Evolutionary conservation across 208 protist genomes (phyloP).

Genomic region (Crithidia brevicula): DNA sequence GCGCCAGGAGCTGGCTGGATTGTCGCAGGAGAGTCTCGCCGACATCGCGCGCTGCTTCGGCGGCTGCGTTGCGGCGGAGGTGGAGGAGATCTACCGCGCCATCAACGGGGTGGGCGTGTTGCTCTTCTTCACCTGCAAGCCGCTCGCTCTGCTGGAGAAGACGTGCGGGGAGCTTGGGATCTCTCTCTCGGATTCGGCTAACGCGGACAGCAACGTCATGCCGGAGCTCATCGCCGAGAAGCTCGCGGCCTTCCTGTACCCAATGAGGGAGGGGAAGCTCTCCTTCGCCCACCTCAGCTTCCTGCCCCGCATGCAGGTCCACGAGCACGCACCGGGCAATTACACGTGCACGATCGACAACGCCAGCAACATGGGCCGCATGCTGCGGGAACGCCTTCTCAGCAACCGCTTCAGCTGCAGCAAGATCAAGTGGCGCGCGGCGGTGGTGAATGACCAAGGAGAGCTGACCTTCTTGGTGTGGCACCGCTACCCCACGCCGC

Average conservation of each 20-base stretch:
- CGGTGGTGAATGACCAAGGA: constrained; percentile 44
- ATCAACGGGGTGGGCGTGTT: constrained; percentile 58
- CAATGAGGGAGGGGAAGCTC: constrained; percentile 36
- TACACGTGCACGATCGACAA: constrained; percentile 85
- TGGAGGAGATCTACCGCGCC: constrained; percentile 58
- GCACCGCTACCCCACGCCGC: constrained; percentile 57
- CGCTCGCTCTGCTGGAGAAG: constrained; percentile 32
- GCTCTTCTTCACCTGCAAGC: constrained; percentile 58
- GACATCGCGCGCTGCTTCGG: constrained; percentile 47
- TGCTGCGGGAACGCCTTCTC: constrained; percentile 55
- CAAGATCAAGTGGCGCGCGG: constrained; percentile 76
- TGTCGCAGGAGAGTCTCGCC: constrained; percentile 38
- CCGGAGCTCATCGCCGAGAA: constrained; percentile 66
- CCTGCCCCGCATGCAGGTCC: constrained; percentile 76
- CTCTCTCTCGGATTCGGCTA: constrained; percentile 46
- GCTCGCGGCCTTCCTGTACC: constrained; percentile 62
- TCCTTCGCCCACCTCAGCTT: constrained; percentile 54
- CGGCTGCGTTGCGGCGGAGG: constrained; percentile 21
- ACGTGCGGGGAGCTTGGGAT: constrained; percentile 68
- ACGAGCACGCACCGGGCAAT: constrained; percentile 78
- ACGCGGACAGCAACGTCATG: constrained; percentile 55
- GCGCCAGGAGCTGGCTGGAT: constrained; percentile 48
- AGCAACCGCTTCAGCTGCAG: constrained; percentile 86
- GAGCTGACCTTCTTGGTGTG: constrained; percentile 63
- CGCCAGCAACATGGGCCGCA: constrained; percentile 56